phyloP scores from a whole-genome alignment of 2,329 filamentous ascomycete genomes.

The Fusarium coffeatum region DNA sequence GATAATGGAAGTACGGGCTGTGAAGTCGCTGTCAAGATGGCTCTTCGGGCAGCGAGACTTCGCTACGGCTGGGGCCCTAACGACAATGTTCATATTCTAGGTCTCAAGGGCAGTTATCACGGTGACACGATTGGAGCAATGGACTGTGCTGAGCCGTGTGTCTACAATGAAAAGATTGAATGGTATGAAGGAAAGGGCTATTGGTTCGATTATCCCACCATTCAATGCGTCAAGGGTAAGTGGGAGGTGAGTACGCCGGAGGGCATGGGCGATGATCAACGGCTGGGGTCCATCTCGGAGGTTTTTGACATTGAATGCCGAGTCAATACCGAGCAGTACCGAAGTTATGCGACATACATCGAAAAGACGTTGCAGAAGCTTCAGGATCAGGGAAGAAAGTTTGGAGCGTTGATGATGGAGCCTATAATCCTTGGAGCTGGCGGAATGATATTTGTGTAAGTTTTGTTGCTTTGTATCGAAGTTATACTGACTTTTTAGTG shows the following conservation, averaged over 20 bases:
- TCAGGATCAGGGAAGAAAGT: constrained; percentile 68
- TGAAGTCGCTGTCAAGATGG: constrained; percentile 90
- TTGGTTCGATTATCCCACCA: constrained; percentile 83
- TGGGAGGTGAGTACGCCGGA: constrained; percentile 73
- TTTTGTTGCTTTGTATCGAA: constrained; percentile 16
- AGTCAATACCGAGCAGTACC: constrained; percentile 56
- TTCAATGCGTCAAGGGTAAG: constrained; percentile 72
- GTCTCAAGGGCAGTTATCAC: constrained; percentile 84
- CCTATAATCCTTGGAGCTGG: constrained; percentile 84
- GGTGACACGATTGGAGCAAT: constrained; percentile 90
- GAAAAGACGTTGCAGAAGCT: constrained; percentile 63
- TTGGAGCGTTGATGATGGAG: constrained; percentile 83
- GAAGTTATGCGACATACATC: constrained; percentile 72
- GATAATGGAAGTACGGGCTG: constrained; percentile 87
- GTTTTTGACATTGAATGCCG: constrained; percentile 71
- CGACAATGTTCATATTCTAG: constrained; percentile 73
- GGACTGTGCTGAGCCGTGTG: constrained; percentile 83
- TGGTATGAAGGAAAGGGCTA: constrained; percentile 84
- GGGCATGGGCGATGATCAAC: constrained; percentile 54
- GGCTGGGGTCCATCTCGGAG: constrained; percentile 62
- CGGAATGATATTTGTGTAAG: constrained; percentile 83
- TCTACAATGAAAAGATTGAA: constrained; percentile 84
- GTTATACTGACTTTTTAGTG: constrained; percentile 58
- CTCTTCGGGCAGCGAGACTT: constrained; percentile 72
- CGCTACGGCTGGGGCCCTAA: constrained; percentile 74